These are phyloP conservation scores for Xylaria flabelliformis DNA, from an alignment of 495 filamentous ascomycete genomes.

Conservation along the genomic window DNA sequence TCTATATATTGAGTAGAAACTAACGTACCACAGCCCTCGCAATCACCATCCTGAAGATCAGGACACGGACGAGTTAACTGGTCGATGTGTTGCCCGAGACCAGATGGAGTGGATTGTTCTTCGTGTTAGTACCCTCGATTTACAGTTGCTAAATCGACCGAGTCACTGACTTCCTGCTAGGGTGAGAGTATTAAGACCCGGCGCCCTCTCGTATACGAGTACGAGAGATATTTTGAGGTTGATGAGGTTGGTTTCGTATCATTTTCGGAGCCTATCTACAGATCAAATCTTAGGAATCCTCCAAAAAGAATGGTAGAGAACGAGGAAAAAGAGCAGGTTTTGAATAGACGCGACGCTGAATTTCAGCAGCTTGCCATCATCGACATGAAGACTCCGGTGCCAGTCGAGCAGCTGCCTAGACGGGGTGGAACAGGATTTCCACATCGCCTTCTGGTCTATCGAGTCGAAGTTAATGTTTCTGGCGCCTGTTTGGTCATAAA, in stretches of 20 bases:
- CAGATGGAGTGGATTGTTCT: constrained; percentile 18
- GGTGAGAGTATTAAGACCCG: constrained; percentile 15
- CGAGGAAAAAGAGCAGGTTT: not conserved
- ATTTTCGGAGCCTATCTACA: constrained; percentile 20
- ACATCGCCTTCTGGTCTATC: not conserved
- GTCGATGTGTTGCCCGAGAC: constrained; percentile 6
- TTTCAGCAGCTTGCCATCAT: not conserved
- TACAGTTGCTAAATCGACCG: not conserved
- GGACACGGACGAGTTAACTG: not conserved
- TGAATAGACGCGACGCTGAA: not conserved
- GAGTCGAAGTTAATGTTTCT: constrained; percentile 18
- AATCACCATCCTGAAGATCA: not conserved
- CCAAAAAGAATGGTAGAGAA: constrained; percentile 12
- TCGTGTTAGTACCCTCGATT: not conserved
- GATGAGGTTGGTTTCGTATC: constrained; percentile 3
- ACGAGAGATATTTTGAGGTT: constrained; percentile 9
- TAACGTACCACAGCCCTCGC: constrained; percentile 9
- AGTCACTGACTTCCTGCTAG: not conserved
- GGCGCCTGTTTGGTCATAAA: constrained; percentile 9
- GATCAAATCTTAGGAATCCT: not conserved
- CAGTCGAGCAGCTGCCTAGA: constrained; percentile 14
- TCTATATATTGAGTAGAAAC: too few species aligned
- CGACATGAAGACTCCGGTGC: constrained; percentile 17
- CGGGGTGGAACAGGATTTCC: not conserved
- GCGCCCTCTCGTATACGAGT: not conserved